Conservation (phyloP, 2,329 filamentous ascomycete species). For the Hypomyces rosellus region DNA sequence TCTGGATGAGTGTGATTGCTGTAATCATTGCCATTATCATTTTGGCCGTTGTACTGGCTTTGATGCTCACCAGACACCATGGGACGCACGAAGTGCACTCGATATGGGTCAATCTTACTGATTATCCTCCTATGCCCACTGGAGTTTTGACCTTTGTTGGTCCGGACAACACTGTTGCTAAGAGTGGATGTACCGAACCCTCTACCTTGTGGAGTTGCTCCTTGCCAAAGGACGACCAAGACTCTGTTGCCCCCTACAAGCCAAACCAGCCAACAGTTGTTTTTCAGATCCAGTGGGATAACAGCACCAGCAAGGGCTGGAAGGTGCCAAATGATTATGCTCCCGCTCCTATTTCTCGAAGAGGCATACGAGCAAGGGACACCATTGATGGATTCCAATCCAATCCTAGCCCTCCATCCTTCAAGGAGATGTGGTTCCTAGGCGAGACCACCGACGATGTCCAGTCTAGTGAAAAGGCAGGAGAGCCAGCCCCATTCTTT, state of each 20-base stretch:
- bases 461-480: conserved; percentile 60
- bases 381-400: conserved; percentile 35
- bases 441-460: conserved; percentile 80
- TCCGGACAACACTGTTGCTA: conserved; percentile 58
- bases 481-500: conserved; percentile 84
- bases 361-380: conserved; percentile 13
- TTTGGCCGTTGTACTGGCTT: conserved; percentile 51
- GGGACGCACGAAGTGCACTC: conserved; percentile 27
- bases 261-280: conserved; percentile 71
- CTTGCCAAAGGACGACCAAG: conserved; percentile 70
- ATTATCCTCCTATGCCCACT: conserved; percentile 79
- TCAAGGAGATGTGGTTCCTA: conserved; percentile 70
- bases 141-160: conserved; percentile 74
- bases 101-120: conserved; percentile 76
- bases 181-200: conserved; percentile 64
- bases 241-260: conserved; percentile 54
- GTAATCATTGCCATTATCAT: conserved; percentile 49
- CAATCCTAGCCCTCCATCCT: conserved; percentile 50
- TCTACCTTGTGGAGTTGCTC: conserved; percentile 80
- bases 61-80: conserved; percentile 40
- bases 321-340: conserved; percentile 36
- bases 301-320: conserved; percentile 48
- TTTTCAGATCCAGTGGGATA: conserved; percentile 70
- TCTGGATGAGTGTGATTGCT: conserved; percentile 48
- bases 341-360: conserved; percentile 21